A percentile compares a stretch with the other conserved stretches of the same genome.
Conservation (phyloP, 371 early-diverging fungal genomes). For the Actinomortierella wolfii region DNA sequence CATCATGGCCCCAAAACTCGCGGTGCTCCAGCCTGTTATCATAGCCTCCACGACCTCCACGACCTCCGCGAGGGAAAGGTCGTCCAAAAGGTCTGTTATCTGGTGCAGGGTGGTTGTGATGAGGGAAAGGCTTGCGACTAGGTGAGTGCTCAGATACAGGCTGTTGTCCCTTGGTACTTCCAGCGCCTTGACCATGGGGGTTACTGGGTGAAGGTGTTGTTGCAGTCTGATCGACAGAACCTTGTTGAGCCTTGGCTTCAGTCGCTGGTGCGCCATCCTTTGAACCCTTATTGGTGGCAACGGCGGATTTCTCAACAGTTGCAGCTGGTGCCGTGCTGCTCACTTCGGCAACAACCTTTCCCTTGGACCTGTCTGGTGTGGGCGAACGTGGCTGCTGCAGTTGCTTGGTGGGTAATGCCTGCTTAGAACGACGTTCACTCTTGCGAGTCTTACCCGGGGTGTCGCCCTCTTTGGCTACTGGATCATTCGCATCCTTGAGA, state of each 20-base stretch:
- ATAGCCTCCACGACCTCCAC: conserved; percentile 57
- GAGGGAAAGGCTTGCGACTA: conserved; percentile 21
- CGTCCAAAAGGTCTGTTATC: conserved; percentile 7
- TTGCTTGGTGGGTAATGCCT: conserved; percentile 27
- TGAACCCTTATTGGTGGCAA: not conserved
- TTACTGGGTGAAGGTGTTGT: conserved; percentile 1
- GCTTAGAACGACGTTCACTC: not conserved
- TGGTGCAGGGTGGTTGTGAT: conserved; percentile 22
- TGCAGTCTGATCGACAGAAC: conserved; percentile 10
- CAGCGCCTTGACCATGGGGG: not conserved
- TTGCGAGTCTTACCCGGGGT: conserved; percentile 11
- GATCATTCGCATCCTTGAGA: conserved; percentile 13
- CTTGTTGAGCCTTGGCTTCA: conserved; percentile 13
- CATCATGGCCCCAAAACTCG: conserved; percentile 65
- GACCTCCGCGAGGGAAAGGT: conserved; percentile 34
- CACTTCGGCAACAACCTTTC: too few species aligned
- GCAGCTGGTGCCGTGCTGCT: too few species aligned
- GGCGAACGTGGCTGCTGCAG: too few species aligned
- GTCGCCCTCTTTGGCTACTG: conserved; percentile 9
- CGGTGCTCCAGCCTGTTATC: conserved; percentile 58
- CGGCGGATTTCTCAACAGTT: too few species aligned
- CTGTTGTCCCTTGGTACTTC: not conserved
- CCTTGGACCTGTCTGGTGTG: too few species aligned
- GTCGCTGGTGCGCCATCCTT: conserved; percentile 3
- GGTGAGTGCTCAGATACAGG: conserved; percentile 15